Conservation (phyloP, 495 filamentous ascomycete species). For the Extremus antarcticus region DNA sequence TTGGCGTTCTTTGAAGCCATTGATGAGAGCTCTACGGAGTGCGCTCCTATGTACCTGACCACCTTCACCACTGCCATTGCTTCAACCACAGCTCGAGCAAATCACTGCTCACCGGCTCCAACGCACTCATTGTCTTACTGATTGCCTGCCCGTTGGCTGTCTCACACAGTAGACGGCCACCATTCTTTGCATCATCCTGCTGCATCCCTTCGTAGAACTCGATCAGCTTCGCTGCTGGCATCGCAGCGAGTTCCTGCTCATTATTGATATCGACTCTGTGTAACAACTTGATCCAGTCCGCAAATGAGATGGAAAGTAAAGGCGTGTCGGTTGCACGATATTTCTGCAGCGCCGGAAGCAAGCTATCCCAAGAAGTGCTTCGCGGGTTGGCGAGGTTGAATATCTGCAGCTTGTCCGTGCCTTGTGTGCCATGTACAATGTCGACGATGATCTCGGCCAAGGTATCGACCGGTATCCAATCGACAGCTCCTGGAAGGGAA, state of each 20-base stretch:
- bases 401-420: neutral
- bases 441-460: slow-evolving; percentile 3
- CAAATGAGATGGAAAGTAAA: neutral
- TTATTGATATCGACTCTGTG: neutral
- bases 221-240: slow-evolving; percentile 7
- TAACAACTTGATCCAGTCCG: slow-evolving; percentile 1
- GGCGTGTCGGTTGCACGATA: neutral
- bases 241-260: neutral
- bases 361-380: neutral
- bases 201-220: slow-evolving; percentile 9
- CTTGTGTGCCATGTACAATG: neutral
- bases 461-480: slow-evolving; percentile 12
- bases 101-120: neutral
- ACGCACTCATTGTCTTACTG: neutral
- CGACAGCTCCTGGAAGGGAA: slow-evolving; percentile 2
- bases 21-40: too few species aligned
- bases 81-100: slow-evolving; percentile 1
- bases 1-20: too few species aligned
- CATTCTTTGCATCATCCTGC: neutral
- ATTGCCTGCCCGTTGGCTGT: neutral
- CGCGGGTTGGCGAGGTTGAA: slow-evolving; percentile 9
- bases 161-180: neutral
- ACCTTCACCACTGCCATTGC: neutral
- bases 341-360: neutral
- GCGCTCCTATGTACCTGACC: too few species aligned